Conservation (phyloP, 257 asterid species). For the Nicotiana noctiflora region DNA sequence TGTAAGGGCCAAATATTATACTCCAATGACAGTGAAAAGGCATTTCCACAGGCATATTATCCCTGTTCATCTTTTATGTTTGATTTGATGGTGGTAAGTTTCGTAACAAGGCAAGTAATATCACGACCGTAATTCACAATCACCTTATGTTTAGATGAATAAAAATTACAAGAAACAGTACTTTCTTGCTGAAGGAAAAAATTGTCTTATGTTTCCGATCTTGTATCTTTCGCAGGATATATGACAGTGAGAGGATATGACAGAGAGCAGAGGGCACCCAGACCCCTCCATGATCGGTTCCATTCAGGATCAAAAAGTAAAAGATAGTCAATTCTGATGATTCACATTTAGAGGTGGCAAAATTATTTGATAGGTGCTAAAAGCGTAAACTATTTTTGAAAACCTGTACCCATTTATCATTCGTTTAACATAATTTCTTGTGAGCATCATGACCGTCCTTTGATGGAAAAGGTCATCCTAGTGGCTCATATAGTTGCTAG, state of each 20-base stretch:
- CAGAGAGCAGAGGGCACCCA: conserved; percentile 13
- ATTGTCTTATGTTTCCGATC: neutral
- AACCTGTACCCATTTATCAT: neutral
- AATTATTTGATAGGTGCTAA: neutral
- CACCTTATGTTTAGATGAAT: neutral
- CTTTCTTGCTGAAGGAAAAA: neutral
- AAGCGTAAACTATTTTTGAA: neutral
- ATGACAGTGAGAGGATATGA: conserved; percentile 14
- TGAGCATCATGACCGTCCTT: neutral
- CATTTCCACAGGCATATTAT: neutral
- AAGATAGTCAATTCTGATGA: neutral
- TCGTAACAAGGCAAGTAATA: neutral
- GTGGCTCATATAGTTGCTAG: neutral
- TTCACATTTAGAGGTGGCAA: neutral
- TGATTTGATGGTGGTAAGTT: neutral
- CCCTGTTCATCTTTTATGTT: neutral
- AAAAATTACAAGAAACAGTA: neutral
- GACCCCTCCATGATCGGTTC: neutral
- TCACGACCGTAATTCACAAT: neutral
- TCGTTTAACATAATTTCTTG: neutral
- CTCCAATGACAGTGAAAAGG: neutral
- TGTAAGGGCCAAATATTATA: neutral
- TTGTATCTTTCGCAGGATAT: conserved; percentile 7
- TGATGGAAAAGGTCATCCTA: neutral
- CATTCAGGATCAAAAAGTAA: neutral